Evolutionary conservation across 768 basidiomycete genomes (phyloP), one percentile per base, ranked within the genome.

Genomic region (Termitomyces eurrhizus): DNA sequence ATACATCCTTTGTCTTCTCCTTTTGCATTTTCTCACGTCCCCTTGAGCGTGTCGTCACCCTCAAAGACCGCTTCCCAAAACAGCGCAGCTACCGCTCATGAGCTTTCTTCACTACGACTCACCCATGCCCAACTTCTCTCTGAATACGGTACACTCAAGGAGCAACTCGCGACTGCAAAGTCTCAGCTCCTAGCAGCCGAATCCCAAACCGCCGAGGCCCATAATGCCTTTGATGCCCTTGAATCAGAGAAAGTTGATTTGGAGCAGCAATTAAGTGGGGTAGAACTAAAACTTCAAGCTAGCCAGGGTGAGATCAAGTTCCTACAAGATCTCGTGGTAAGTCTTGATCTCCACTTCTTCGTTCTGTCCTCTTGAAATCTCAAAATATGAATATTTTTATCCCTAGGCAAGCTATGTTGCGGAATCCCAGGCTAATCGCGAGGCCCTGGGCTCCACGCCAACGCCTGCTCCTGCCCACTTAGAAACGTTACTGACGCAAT

Each of bases 71-170:
- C 52, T 37, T 53, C 63, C 53, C 82, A 81, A 77, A 77, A 75
- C 2, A 74, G 69, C 44, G 75, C 73, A 46, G 68, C 75, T 5
- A 63, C 69, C 0, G 72, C 85, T 1, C 83, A 86, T 60, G 77
- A 74, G 33, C 78, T 91, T 12, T 79, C 89, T 0, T 69, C 75
- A 5, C 79, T 92, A 5, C 86, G 89, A 2, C 75, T 89, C 0
- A 69, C 78, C 0, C 83, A 92, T 61, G 88, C 87, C 0, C 77
- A 76, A 8, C 74, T 91, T 0, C 79, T 90, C 1, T 88, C 90
- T 64, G 83, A 88, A 39, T 82, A 89, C 36, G 89, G 90, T 1
- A 76, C 82, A 0, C 83, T 78, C 26, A 60, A 69, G 0, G 87
- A 88, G 0, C 67, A 89, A 57, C 69, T 88, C 1, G 62, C 68